Conservation (phyloP, 345 rosid species). For the Lepidium aucheri region DNA sequence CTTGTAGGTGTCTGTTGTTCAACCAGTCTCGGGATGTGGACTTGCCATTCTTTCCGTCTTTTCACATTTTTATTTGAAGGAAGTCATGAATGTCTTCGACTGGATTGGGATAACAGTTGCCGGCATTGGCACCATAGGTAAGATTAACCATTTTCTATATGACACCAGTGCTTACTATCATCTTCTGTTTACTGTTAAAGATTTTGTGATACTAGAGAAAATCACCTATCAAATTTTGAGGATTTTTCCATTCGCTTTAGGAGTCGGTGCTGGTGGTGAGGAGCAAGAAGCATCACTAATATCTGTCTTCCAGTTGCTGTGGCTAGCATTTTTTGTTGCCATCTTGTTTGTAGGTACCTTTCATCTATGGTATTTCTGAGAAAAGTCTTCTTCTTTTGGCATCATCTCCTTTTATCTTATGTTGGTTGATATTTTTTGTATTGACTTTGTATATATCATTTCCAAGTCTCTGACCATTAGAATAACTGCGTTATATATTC, state of each 20-base stretch:
- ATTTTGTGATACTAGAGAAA: background rate
- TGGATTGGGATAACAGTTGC: conserved; percentile 95
- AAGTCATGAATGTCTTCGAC: conserved; percentile 85
- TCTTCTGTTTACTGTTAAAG: background rate
- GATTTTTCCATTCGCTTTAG: conserved; percentile 29
- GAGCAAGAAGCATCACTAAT: conserved; percentile 66
- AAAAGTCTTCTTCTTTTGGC: background rate
- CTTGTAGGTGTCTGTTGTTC: conserved; percentile 84
- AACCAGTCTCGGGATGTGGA: conserved; percentile 98
- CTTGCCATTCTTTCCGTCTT: conserved; percentile 88
- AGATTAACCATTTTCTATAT: conserved; percentile 20
- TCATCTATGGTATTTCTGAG: conserved; percentile 29
- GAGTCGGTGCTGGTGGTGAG: conserved; percentile 98
- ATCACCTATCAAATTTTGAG: background rate
- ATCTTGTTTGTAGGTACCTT: conserved; percentile 98
- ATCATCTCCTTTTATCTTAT: background rate
- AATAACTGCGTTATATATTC: background rate
- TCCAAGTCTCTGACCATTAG: background rate
- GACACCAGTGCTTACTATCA: background rate
- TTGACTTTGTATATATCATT: background rate
- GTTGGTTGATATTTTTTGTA: background rate
- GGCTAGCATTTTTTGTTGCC: conserved; percentile 66
- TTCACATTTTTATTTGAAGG: conserved; percentile 92
- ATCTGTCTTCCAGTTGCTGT: conserved; percentile 73
- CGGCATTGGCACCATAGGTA: conserved; percentile 96